A percentile compares a stretch with the other conserved stretches of the same genome.
phyloP scores from a whole-genome alignment of 306 rosid genomes.

The Begonia masoniana region DNA sequence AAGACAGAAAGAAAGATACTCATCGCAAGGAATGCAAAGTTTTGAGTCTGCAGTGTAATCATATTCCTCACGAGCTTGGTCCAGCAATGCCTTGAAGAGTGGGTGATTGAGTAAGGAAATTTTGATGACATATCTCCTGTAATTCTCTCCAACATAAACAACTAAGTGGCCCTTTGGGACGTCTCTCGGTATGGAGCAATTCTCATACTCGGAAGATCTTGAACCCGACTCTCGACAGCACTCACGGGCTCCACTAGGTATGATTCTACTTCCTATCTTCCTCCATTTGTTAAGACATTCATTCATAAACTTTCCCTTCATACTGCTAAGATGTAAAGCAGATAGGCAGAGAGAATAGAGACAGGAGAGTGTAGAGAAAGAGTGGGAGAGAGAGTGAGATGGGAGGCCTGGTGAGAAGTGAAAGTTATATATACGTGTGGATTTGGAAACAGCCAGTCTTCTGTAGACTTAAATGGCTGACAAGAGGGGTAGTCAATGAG shows the following conservation, averaged over 20 bases:
- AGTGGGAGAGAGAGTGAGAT: conserved; percentile 10
- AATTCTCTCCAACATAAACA: conserved; percentile 58
- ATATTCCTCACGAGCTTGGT: conserved; percentile 66
- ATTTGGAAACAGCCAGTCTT: conserved; percentile 16
- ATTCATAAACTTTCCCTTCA: conserved; percentile 33
- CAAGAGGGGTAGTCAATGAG: conserved; percentile 28
- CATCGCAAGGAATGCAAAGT: conserved; percentile 76
- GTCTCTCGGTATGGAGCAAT: conserved; percentile 47
- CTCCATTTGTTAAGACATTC: conserved; percentile 67
- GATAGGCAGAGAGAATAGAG: conserved; percentile 7
- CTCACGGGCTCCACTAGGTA: conserved; percentile 35
- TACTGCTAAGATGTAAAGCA: conserved; percentile 5
- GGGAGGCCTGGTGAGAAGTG: conserved; percentile 23
- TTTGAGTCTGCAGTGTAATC: conserved; percentile 40
- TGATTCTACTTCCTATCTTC: conserved; percentile 40
- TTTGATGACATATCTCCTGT: conserved; percentile 59
- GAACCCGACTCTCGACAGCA: conserved; percentile 39
- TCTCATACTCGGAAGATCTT: conserved; percentile 32
- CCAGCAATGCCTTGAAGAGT: conserved; percentile 65
- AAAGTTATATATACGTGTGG: conserved; percentile 39
- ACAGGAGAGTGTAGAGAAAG: conserved; percentile 7
- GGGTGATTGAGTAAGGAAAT: conserved; percentile 54
- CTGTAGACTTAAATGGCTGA: conserved; percentile 26
- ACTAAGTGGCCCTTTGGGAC: conserved; percentile 88
- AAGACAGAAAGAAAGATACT: conserved; percentile 22